Conservation (phyloP, 768 basidiomycete genomes). For the Pisolithus sp. region DNA sequence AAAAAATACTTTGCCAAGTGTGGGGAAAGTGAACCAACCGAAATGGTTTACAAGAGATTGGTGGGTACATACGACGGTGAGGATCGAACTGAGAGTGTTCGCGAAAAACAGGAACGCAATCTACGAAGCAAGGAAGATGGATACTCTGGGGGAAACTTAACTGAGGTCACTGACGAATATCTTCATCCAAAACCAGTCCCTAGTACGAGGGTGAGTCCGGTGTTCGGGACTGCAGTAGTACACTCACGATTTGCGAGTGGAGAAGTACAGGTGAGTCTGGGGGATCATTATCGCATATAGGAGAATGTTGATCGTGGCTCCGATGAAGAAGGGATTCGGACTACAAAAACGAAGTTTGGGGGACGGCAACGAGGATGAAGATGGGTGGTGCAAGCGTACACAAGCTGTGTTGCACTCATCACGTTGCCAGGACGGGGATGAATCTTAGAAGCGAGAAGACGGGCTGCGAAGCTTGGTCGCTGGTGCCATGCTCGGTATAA, state of each 20-base stretch:
- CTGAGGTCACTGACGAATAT: slow-evolving; percentile 28
- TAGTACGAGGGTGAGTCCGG: slow-evolving; percentile 8
- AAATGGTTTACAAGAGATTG: slow-evolving; percentile 39
- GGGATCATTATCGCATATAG: slow-evolving; percentile 46
- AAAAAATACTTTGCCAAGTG: too few species aligned
- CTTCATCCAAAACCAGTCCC: slow-evolving; percentile 42
- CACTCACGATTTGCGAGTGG: slow-evolving; percentile 31
- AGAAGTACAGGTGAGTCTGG: slow-evolving; percentile 42
- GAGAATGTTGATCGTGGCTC: slow-evolving; percentile 39
- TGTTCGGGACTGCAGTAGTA: background rate
- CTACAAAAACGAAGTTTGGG: slow-evolving; percentile 18
- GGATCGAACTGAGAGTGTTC: slow-evolving; percentile 41
- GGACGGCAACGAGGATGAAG: background rate
- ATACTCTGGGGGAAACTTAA: background rate
- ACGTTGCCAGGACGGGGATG: too few species aligned
- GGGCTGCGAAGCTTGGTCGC: too few species aligned
- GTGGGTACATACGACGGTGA: slow-evolving; percentile 41
- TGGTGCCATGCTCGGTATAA: too few species aligned
- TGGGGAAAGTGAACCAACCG: slow-evolving; percentile 22
- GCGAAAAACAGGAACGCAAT: slow-evolving; percentile 36
- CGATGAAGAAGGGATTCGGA: slow-evolving; percentile 45
- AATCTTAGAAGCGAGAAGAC: too few species aligned
- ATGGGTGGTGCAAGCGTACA: background rate
- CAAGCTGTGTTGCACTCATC: background rate
- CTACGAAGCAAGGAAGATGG: slow-evolving; percentile 15